Evolutionary conservation across 2,329 filamentous ascomycete species (phyloP).

Genomic region (Apiospora pterosperma): DNA sequence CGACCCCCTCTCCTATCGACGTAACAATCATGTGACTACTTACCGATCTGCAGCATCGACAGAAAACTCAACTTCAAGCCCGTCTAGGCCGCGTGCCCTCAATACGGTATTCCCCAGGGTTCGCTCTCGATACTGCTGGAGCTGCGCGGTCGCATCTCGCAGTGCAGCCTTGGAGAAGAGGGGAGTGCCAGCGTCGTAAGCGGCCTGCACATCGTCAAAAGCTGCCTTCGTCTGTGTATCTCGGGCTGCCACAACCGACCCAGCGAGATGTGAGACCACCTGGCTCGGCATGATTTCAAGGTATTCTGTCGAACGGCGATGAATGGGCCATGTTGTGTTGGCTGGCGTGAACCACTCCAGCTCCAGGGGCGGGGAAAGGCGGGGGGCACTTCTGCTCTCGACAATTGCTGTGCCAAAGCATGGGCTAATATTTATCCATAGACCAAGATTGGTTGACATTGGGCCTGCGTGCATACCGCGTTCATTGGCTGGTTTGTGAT

Average conservation of each 20-base stretch:
- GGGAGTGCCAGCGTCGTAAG: background rate
- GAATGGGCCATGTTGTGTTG: background rate
- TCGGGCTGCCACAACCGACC: background rate
- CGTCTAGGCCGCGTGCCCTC: background rate
- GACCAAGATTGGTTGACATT: too few relatives aligned
- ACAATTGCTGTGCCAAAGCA: too few relatives aligned
- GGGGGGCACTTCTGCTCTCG: too few relatives aligned
- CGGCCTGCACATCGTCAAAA: background rate
- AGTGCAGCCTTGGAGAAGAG: background rate
- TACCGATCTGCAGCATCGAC: background rate
- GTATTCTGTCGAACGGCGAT: background rate
- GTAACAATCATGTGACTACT: too few relatives aligned
- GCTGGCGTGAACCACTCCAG: background rate
- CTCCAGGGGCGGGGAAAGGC: background rate
- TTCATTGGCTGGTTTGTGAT: too few relatives aligned
- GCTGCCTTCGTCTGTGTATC: background rate
- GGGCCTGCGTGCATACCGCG: too few relatives aligned
- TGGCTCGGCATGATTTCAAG: background rate
- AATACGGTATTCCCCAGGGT: background rate
- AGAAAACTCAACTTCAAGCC: background rate
- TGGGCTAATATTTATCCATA: too few relatives aligned
- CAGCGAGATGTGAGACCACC: background rate
- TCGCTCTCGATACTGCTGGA: background rate
- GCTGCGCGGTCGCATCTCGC: background rate
- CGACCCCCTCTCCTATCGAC: too few relatives aligned